These are phyloP conservation scores for Gentiana dahurica DNA, from an alignment of 257 asterid genomes.

Conservation along the genomic window DNA sequence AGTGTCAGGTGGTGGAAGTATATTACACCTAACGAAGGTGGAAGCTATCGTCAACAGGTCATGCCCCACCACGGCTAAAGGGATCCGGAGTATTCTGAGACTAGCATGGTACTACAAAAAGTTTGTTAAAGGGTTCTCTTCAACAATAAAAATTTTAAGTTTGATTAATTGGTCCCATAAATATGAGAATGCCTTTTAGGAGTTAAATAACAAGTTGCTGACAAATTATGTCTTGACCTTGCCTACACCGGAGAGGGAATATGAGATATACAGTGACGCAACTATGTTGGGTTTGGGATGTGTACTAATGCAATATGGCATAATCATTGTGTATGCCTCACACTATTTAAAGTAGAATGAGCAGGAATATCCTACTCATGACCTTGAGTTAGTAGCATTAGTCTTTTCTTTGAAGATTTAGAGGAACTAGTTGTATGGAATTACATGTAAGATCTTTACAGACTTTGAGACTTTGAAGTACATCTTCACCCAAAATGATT, in stretches of 20 bases:
- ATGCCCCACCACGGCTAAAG: background rate
- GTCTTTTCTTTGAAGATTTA: background rate
- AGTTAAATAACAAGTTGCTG: background rate
- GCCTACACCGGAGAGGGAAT: background rate
- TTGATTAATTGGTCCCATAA: background rate
- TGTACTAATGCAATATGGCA: background rate
- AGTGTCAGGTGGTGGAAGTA: background rate
- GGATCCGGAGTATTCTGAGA: background rate
- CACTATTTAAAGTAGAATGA: background rate
- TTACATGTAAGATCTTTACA: background rate
- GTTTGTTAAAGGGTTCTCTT: background rate
- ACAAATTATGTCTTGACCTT: background rate
- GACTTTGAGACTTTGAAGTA: background rate
- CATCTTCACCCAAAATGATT: conserved; percentile 1
- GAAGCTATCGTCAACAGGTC: too few relatives aligned
- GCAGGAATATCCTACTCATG: background rate
- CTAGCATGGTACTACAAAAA: background rate
- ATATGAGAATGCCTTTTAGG: background rate
- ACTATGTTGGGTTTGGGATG: background rate
- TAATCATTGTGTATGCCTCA: background rate
- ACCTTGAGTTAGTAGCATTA: background rate
- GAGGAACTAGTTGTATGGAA: background rate
- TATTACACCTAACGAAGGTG: background rate
- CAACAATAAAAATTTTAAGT: background rate
- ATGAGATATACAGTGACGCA: background rate